Percentiles rank a stretch among this genome's conserved stretches.
Conservation (phyloP, 345 rosid species). For the Aethionema arabicum region DNA sequence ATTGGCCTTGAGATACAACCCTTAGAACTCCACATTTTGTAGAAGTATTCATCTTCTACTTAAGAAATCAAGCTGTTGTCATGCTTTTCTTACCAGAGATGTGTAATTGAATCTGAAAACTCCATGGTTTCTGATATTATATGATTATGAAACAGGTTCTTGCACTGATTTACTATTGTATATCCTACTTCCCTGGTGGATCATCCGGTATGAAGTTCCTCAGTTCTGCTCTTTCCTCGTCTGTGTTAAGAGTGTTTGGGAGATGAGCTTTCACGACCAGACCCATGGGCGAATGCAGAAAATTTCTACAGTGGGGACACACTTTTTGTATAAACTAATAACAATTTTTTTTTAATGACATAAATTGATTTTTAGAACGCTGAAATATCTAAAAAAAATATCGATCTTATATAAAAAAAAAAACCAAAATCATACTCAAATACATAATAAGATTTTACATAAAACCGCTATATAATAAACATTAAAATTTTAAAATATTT, state of each 20-base stretch:
- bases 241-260: constrained; percentile 36
- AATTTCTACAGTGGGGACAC: constrained; percentile 8
- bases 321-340: too few species aligned
- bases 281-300: constrained; percentile 15
- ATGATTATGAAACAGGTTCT: constrained; percentile 41
- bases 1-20: constrained; percentile 8
- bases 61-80: too few species aligned
- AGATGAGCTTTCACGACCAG: constrained; percentile 12
- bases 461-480: too few species aligned
- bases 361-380: too few species aligned
- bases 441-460: too few species aligned
- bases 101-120: constrained; percentile 4
- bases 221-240: constrained; percentile 32
- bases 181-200: constrained; percentile 45
- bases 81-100: constrained; percentile 4
- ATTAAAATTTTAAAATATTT: too few species aligned
- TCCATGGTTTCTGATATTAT: constrained; percentile 17
- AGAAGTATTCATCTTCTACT: background rate
- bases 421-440: too few species aligned
- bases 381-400: too few species aligned
- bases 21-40: constrained; percentile 3
- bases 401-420: too few species aligned
- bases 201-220: constrained; percentile 40
- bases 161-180: constrained; percentile 40
- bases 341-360: too few species aligned